phyloP scores from a whole-genome alignment of 345 rosid genomes.

The Sisymbrium altissimum region DNA sequence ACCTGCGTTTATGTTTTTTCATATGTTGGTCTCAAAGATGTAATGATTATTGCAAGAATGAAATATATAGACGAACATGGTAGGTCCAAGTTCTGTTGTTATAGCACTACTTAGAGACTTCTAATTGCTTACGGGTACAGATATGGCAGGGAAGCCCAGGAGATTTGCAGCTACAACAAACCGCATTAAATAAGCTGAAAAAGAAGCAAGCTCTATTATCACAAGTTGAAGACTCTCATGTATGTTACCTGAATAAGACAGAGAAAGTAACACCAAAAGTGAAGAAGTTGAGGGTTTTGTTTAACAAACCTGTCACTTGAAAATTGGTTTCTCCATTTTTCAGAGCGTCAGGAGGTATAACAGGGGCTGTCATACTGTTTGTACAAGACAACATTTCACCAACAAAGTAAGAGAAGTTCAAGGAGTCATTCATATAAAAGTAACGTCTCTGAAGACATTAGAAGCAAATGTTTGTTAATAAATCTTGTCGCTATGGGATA shows the following conservation, averaged over 20 bases:
- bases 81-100: background rate
- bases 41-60: background rate
- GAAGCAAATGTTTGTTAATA: background rate
- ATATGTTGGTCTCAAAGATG: background rate
- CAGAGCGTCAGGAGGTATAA: slow-evolving; percentile 65
- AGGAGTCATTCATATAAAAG: background rate
- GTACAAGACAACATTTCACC: slow-evolving; percentile 3
- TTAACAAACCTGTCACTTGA: slow-evolving; percentile 56
- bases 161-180: slow-evolving; percentile 63
- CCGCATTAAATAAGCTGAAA: slow-evolving; percentile 71
- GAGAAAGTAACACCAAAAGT: background rate
- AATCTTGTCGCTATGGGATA: background rate
- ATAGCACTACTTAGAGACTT: background rate
- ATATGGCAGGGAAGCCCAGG: slow-evolving; percentile 79
- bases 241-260: background rate
- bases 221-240: no score
- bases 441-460: background rate
- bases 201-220: background rate
- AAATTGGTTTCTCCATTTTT: slow-evolving; percentile 71
- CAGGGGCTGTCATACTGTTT: slow-evolving; percentile 82
- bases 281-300: background rate
- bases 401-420: background rate
- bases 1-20: slow-evolving; percentile 37
- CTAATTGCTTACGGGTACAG: slow-evolving; percentile 60
- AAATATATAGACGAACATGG: background rate